Conservation (phyloP, 2,329 filamentous ascomycete species). For the Penicillium expansum region DNA sequence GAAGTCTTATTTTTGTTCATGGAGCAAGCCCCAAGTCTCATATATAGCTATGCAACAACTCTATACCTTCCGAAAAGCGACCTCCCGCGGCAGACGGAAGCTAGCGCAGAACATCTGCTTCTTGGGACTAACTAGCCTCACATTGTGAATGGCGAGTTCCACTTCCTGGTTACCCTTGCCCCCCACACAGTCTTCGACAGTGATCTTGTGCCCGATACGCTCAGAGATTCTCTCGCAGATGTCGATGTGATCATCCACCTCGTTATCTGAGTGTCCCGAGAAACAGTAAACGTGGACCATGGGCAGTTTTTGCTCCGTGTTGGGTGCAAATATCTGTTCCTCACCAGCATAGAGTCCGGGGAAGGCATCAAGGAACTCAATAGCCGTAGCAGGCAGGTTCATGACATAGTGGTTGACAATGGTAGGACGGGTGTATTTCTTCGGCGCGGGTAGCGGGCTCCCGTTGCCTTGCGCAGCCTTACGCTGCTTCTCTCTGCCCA, state of each 20-base stretch:
- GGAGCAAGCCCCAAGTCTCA: conserved; percentile 12
- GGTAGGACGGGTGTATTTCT: conserved; percentile 52
- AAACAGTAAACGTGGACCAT: conserved; percentile 96
- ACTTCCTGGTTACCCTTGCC: conserved; percentile 58
- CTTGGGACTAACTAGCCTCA: conserved; percentile 84
- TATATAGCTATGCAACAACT: conserved; percentile 12
- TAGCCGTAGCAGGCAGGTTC: conserved; percentile 90
- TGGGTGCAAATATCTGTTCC: conserved; percentile 62
- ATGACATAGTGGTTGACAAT: conserved; percentile 94
- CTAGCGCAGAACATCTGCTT: conserved; percentile 97
- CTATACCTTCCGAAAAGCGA: conserved; percentile 63
- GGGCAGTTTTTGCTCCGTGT: conserved; percentile 63
- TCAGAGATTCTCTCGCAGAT: conserved; percentile 66
- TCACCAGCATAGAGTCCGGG: conserved; percentile 75
- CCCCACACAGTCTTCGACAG: conserved; percentile 50
- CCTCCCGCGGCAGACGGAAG: conserved; percentile 77
- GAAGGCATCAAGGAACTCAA: conserved; percentile 76
- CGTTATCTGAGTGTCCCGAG: conserved; percentile 74
- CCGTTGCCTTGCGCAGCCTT: conserved; percentile 31
- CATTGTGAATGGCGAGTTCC: conserved; percentile 58
- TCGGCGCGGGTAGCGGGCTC: conserved; percentile 23
- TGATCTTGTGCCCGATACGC: conserved; percentile 60
- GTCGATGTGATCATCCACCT: conserved; percentile 57
- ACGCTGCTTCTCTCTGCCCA: conserved; percentile 23
- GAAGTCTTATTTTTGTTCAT: conserved; percentile 9